phyloP scores from a whole-genome alignment of 1,139 yeast species.

The Hyphopichia fennica region DNA sequence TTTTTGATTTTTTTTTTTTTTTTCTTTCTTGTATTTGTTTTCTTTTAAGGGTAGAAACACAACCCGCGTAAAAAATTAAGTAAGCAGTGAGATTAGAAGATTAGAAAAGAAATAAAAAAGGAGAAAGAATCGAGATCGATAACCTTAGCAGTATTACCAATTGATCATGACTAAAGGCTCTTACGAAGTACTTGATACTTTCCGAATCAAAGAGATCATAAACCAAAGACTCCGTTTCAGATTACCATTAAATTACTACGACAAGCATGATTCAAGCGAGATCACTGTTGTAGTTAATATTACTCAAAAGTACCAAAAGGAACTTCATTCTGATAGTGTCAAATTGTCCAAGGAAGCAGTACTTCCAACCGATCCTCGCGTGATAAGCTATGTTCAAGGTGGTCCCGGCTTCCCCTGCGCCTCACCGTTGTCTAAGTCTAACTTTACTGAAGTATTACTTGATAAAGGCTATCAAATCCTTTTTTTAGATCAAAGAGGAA shows the following conservation, averaged over 20 bases:
- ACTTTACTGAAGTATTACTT: conserved; percentile 37
- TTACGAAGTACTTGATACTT: conserved; percentile 24
- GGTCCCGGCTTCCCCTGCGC: conserved; percentile 58
- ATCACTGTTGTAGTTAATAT: conserved; percentile 36
- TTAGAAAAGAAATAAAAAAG: no score
- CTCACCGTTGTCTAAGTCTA: conserved; percentile 34
- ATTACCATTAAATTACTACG: conserved; percentile 28
- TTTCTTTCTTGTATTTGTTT: no score
- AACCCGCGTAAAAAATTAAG: background rate
- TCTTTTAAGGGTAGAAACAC: no score
- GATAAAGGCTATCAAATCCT: conserved; percentile 48
- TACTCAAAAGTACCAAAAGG: conserved; percentile 29
- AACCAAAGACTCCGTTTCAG: conserved; percentile 26
- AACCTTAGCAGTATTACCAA: no score
- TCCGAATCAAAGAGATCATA: conserved; percentile 24
- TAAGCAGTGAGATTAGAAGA: background rate
- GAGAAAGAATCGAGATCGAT: no score
- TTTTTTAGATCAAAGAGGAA: conserved; percentile 58
- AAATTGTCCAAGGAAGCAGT: conserved; percentile 7
- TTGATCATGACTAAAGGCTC: background rate
- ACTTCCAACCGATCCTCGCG: conserved; percentile 29
- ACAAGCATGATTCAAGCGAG: conserved; percentile 9
- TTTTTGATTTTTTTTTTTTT: background rate
- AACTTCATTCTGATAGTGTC: conserved; percentile 13
- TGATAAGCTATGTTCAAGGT: conserved; percentile 52